Conservation (phyloP, 1,284 basidiomycete species). For the Fomitopsis betulina region DNA sequence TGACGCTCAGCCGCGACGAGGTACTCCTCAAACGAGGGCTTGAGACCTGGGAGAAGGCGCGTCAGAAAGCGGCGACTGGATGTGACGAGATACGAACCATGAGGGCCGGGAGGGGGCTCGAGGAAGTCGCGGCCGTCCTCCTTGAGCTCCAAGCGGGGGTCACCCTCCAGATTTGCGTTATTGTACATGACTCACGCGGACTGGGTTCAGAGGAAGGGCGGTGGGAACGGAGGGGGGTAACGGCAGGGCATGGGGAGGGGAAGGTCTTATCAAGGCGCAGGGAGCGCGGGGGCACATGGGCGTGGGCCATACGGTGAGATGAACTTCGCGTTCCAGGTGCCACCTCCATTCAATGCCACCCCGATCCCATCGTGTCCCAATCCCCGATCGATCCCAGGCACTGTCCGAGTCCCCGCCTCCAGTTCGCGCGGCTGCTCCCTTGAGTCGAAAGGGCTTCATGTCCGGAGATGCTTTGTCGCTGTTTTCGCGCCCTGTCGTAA, state of each 20-base stretch:
- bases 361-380: background rate
- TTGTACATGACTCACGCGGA: slow-evolving; percentile 3
- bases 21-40: slow-evolving; percentile 7
- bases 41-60: background rate
- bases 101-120: slow-evolving; percentile 2
- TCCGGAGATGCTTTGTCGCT: background rate
- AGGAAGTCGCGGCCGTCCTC: slow-evolving; percentile 7
- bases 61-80: too few relatives aligned
- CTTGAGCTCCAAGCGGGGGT: slow-evolving; percentile 7
- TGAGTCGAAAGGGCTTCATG: background rate
- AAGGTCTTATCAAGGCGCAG: background rate
- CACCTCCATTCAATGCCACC: too few relatives aligned
- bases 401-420: background rate
- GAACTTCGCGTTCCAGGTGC: background rate
- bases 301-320: background rate
- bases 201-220: background rate
- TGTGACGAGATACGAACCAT: background rate
- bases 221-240: background rate
- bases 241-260: background rate
- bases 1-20: slow-evolving; percentile 5
- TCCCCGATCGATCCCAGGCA: background rate
- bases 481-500: background rate
- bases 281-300: background rate
- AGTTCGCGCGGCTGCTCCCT: background rate
- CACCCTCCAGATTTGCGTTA: slow-evolving; percentile 6